Conservation (phyloP, 352 stramenopile genomes). For the Phytophthora quininea region DNA sequence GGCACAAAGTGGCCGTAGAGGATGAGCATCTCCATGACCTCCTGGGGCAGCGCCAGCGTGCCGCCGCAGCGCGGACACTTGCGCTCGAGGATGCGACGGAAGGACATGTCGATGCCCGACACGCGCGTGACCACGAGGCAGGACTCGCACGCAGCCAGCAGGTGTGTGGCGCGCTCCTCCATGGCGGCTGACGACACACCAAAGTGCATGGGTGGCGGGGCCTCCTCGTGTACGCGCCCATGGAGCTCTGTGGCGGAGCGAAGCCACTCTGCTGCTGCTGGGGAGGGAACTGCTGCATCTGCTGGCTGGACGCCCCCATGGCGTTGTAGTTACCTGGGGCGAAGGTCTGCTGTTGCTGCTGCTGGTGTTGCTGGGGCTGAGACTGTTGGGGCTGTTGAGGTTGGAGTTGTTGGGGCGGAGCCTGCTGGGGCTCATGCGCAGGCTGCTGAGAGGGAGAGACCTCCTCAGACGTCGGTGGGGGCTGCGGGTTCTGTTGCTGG, state of each 20-base stretch:
- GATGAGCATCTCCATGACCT: conserved; percentile 89
- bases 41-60: conserved; percentile 70
- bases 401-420: too few species aligned
- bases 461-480: conserved; percentile 15
- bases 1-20: conserved; percentile 85
- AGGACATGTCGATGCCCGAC: conserved; percentile 80
- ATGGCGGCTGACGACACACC: conserved; percentile 20
- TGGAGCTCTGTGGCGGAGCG: conserved; percentile 11
- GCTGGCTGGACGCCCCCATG: conserved; percentile 12
- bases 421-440: too few species aligned
- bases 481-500: conserved; percentile 4
- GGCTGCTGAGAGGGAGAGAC: too few species aligned
- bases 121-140: conserved; percentile 76
- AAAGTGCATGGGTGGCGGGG: conserved; percentile 27
- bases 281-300: conserved; percentile 28
- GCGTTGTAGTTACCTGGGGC: conserved; percentile 18
- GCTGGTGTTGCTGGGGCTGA: conserved; percentile 9
- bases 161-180: conserved; percentile 58
- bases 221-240: conserved; percentile 35
- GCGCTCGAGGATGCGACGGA: conserved; percentile 78
- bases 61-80: conserved; percentile 73
- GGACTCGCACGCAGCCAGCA: conserved; percentile 75
- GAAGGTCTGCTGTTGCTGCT: conserved; percentile 21
- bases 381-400: conserved; percentile 14
- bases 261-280: conserved; percentile 28